A percentile compares a stretch with the other conserved stretches of the same genome.
These are phyloP conservation scores for Fonsecaea multimorphosa DNA, from an alignment of 2,329 filamentous ascomycete species.

Conservation along the genomic window DNA sequence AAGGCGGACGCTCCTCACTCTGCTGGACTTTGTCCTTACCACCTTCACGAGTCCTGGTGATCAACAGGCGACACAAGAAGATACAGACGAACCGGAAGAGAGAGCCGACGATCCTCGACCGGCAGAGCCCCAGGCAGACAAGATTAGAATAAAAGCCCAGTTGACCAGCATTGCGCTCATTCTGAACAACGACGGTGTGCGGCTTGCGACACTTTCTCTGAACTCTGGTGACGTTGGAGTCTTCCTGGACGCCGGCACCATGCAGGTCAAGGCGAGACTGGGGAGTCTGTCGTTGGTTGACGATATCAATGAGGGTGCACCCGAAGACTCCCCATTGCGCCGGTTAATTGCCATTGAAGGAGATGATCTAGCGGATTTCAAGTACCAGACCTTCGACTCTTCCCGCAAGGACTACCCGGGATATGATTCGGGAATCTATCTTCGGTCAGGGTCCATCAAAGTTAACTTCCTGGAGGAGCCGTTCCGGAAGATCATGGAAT, in stretches of 20 bases:
- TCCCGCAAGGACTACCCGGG: conserved; percentile 81
- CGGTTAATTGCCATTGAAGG: conserved; percentile 94
- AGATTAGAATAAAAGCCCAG: conserved; percentile 91
- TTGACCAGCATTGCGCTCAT: conserved; percentile 93
- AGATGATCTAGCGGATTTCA: conserved; percentile 93
- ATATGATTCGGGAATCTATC: conserved; percentile 88
- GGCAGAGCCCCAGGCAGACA: conserved; percentile 56
- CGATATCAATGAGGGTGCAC: conserved; percentile 89
- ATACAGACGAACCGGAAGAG: conserved; percentile 47
- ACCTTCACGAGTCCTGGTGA: conserved; percentile 77
- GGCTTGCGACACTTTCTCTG: conserved; percentile 88
- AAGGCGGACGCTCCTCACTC: conserved; percentile 84
- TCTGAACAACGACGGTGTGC: conserved; percentile 95
- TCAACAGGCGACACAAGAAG: conserved; percentile 43
- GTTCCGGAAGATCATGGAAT: conserved; percentile 97
- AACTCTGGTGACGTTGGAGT: conserved; percentile 91
- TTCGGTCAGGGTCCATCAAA: conserved; percentile 93
- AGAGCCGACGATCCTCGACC: conserved; percentile 28
- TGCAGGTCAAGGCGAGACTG: conserved; percentile 84
- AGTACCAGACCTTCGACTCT: conserved; percentile 92
- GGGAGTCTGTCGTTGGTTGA: conserved; percentile 89
- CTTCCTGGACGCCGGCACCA: conserved; percentile 81
- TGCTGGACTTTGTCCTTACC: conserved; percentile 90
- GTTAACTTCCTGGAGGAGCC: conserved; percentile 97
- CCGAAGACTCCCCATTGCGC: conserved; percentile 78